Percentiles rank a stretch among this genome's conserved stretches.
These are phyloP conservation scores for Malassezia yamatoensis DNA, from an alignment of 1,284 basidiomycete species.

Conservation along the genomic window DNA sequence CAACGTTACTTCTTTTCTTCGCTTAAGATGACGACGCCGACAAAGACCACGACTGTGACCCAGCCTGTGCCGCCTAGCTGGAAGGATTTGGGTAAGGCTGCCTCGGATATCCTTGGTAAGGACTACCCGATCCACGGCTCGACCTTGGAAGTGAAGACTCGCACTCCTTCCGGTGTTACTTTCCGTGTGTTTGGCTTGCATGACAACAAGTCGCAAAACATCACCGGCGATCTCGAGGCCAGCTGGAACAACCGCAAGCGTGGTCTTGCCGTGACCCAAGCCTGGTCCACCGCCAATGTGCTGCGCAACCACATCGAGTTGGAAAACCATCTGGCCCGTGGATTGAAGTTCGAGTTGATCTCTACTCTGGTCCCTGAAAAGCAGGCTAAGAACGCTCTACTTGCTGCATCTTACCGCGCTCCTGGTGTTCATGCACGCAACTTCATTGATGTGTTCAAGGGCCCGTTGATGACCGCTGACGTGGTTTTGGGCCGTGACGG, in stretches of 20 bases:
- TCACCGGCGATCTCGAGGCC: constrained; percentile 48
- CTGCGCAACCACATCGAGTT: constrained; percentile 79
- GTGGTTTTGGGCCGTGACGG: constrained; percentile 81
- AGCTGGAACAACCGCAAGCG: constrained; percentile 47
- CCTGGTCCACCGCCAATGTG: constrained; percentile 82
- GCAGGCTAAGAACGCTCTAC: constrained; percentile 58
- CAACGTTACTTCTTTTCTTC: background rate
- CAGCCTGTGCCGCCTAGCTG: constrained; percentile 43
- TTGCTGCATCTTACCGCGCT: constrained; percentile 85
- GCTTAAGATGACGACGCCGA: background rate
- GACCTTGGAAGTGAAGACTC: constrained; percentile 68
- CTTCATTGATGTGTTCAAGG: constrained; percentile 89
- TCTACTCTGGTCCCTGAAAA: constrained; percentile 78
- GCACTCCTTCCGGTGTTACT: constrained; percentile 59
- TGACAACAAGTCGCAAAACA: constrained; percentile 44
- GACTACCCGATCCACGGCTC: constrained; percentile 78
- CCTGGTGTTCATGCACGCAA: constrained; percentile 88
- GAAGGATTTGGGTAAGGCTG: constrained; percentile 61
- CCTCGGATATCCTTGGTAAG: constrained; percentile 83
- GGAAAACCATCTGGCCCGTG: constrained; percentile 95
- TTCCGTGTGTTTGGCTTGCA: constrained; percentile 49
- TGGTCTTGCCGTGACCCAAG: constrained; percentile 49
- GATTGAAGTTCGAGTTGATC: constrained; percentile 82
- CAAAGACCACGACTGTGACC: background rate
- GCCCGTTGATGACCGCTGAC: constrained; percentile 91